Percentiles rank a stretch among this genome's conserved stretches.
phyloP scores from a whole-genome alignment of 768 basidiomycete species.

The Flagelloscypha sp. region DNA sequence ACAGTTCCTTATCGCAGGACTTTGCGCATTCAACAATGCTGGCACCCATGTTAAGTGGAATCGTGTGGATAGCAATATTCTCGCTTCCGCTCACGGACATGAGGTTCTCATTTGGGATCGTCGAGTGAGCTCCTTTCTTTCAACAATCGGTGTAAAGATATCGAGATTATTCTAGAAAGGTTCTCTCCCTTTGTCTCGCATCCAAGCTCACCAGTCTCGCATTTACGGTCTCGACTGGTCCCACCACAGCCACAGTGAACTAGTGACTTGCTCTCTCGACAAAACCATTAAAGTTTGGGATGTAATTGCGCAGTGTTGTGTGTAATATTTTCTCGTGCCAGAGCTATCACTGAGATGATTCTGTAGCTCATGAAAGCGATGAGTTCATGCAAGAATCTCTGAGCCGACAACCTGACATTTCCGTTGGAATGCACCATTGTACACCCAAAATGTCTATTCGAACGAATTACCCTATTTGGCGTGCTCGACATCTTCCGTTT shows the following conservation, averaged over 20 bases:
- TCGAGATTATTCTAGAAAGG: slow-evolving; percentile 68
- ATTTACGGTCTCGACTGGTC: slow-evolving; percentile 99
- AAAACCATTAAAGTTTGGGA: slow-evolving; percentile 89
- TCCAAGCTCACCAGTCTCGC: slow-evolving; percentile 80
- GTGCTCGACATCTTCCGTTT: slow-evolving; percentile 88
- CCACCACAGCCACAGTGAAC: slow-evolving; percentile 58
- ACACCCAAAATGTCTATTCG: slow-evolving; percentile 46
- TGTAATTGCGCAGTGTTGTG: slow-evolving; percentile 27
- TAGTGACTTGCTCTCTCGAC: slow-evolving; percentile 93
- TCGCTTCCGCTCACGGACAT: slow-evolving; percentile 85
- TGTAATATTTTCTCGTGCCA: too few relatives aligned
- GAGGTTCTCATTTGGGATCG: slow-evolving; percentile 93
- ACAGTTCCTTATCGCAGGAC: slow-evolving; percentile 36
- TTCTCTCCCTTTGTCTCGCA: slow-evolving; percentile 65
- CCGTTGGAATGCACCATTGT: slow-evolving; percentile 11
- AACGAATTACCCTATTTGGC: slow-evolving; percentile 89
- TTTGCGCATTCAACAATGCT: slow-evolving; percentile 52
- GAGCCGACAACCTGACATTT: too few relatives aligned
- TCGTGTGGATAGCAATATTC: slow-evolving; percentile 70
- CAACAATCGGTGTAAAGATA: slow-evolving; percentile 3
- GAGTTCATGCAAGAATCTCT: too few relatives aligned
- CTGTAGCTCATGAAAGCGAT: too few relatives aligned
- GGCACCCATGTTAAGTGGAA: slow-evolving; percentile 99
- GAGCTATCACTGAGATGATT: too few relatives aligned
- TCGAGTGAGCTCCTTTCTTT: slow-evolving; percentile 43